A percentile compares a stretch with the other conserved stretches of the same genome.
Evolutionary conservation across 2,329 filamentous ascomycete species (phyloP).

Genomic region (Pseudogymnoascus sp.): DNA sequence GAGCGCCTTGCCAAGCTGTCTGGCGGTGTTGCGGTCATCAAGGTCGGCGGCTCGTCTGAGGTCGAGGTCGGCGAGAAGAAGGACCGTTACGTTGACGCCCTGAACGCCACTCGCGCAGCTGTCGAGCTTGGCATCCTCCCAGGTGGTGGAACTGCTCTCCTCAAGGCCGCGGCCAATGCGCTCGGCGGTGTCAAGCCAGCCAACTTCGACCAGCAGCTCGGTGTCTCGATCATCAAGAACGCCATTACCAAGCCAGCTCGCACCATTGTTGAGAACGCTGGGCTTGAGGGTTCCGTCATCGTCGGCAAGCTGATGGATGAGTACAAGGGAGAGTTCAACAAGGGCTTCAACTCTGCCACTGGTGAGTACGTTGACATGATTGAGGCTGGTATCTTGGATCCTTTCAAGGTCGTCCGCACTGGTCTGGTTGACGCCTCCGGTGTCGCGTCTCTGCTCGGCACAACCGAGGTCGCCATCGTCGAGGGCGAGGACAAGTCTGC

Average conservation of each 20-base stretch:
- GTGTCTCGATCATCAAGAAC: conserved; percentile 94
- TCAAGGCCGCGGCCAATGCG: conserved; percentile 92
- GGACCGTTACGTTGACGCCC: conserved; percentile 95
- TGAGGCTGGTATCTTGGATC: conserved; percentile 88
- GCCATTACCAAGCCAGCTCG: conserved; percentile 93
- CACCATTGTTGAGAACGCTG: conserved; percentile 96
- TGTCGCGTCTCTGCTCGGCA: conserved; percentile 93
- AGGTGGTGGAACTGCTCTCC: conserved; percentile 92
- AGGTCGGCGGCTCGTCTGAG: conserved; percentile 94
- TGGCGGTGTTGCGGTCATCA: conserved; percentile 97
- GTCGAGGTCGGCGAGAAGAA: conserved; percentile 99
- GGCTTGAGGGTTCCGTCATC: conserved; percentile 88
- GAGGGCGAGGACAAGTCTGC: conserved; percentile 91
- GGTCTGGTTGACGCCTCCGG: conserved; percentile 90
- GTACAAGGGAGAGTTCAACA: conserved; percentile 89
- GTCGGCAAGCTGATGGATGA: conserved; percentile 98
- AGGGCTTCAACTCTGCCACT: conserved; percentile 92
- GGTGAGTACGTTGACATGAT: conserved; percentile 99
- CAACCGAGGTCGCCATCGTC: conserved; percentile 95
- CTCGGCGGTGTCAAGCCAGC: conserved; percentile 71
- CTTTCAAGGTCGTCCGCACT: conserved; percentile 98
- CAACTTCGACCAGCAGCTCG: conserved; percentile 99
- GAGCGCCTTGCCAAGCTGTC: conserved; percentile 99
- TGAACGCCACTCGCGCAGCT: conserved; percentile 95
- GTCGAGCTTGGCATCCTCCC: conserved; percentile 99